Evolutionary conservation across 805 yeast species (phyloP), one percentile per base, ranked within the genome.

Genomic region (Saturnispora diversa): DNA sequence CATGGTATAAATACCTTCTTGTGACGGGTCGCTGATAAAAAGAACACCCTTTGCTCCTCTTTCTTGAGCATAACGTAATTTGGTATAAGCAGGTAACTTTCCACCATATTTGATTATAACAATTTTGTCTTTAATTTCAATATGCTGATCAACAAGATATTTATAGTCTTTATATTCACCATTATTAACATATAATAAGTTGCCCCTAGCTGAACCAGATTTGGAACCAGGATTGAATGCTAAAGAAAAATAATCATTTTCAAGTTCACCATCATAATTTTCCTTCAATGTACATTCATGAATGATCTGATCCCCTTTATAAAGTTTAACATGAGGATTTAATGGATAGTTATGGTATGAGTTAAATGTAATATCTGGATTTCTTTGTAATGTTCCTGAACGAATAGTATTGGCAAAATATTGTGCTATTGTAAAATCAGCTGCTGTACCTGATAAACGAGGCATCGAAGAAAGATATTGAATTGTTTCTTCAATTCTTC

Each of bases 361-460:
- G 35, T 66, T 66, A 40, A 76, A 59, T 39, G 69, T 72, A 27
- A 66, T 63, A 35, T 74, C 70, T 31, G 75, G 77, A 5, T 75
- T 69, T 2, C 60, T 44, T 22, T 64, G 61, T 16, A 87, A 45
- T 2, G 84, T 83, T 46, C 77, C 74, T 39, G 75, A 70, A 17
- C 60, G 55, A 60, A 83, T 75, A 36, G 74, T 72, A 19, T 71
- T 72, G 44, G 74, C 68, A 12, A 88, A 65, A 54, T 80, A 86
- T 43, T 71, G 67, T 2, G 86, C 79, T 27, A 87, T 61, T 0
- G 90, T 72, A 44, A 76, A 59, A 57, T 86, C 96, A 15, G 95
- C 97, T 12, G 76, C 73, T 2, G 97, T 80, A 3, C 97, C 97
- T 0, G 96, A 77, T 48, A 81, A 60, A 56, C 87, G 97, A 3